Conservation (phyloP, 1,284 basidiomycete species). For the Pseudozyma hubeiensis region DNA sequence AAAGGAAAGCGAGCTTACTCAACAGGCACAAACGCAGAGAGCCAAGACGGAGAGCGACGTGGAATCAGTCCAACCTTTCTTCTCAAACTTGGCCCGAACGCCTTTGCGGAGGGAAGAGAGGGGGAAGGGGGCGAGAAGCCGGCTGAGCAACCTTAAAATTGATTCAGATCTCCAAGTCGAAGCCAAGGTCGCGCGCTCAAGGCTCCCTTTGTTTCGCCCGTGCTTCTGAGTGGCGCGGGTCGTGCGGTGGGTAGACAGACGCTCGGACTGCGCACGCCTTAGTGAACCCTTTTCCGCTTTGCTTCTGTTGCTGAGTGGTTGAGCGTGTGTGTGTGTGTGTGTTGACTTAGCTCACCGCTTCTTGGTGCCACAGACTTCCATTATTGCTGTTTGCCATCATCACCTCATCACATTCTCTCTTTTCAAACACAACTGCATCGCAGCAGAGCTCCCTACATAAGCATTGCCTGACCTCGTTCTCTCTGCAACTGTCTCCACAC, state of each 20-base stretch:
- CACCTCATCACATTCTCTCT: not conserved
- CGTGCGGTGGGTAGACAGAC: not conserved
- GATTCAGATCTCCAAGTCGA: not conserved
- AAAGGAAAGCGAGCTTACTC: conserved; percentile 12
- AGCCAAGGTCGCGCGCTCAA: conserved; percentile 24
- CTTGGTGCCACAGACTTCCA: not conserved
- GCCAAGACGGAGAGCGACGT: conserved; percentile 9
- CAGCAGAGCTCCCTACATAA: not conserved
- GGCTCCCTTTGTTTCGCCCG: too few species aligned
- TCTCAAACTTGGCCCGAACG: conserved; percentile 37
- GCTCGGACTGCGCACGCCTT: conserved; percentile 5
- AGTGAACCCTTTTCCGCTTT: conserved; percentile 7
- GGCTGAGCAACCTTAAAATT: conserved; percentile 3
- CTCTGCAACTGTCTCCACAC: not conserved
- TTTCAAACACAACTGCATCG: not conserved
- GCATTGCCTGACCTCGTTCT: not conserved
- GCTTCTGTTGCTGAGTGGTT: too few species aligned
- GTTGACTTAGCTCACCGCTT: not conserved
- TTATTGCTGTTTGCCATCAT: not conserved
- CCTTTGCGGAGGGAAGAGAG: not conserved
- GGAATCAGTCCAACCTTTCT: conserved; percentile 22
- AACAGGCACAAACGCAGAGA: not conserved
- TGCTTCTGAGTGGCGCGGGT: too few species aligned
- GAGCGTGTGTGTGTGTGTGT: too few species aligned
- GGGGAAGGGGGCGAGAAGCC: not conserved